These are phyloP conservation scores for Cyphellophora europaea DNA, from an alignment of 2,329 filamentous ascomycete genomes.

Conservation along the genomic window DNA sequence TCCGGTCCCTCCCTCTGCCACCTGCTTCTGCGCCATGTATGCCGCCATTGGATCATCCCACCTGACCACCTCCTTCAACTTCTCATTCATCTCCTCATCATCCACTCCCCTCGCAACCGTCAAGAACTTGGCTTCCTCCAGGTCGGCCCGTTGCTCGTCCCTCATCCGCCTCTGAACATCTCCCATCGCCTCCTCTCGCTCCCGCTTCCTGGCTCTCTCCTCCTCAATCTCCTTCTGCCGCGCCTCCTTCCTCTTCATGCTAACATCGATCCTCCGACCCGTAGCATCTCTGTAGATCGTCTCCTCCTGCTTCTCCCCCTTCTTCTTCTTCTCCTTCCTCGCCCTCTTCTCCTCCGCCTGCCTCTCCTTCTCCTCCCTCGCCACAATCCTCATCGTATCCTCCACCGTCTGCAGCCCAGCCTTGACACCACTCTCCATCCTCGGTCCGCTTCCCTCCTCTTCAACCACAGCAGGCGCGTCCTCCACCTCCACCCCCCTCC, in stretches of 20 bases:
- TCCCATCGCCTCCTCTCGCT: conserved; percentile 64
- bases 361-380: conserved; percentile 50
- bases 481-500: conserved; percentile 37
- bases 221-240: conserved; percentile 69
- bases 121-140: conserved; percentile 78
- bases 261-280: conserved; percentile 85
- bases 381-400: conserved; percentile 62
- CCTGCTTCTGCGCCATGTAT: conserved; percentile 54
- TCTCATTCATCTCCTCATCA: conserved; percentile 75
- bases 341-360: conserved; percentile 38
- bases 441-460: conserved; percentile 24
- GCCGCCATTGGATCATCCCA: conserved; percentile 93
- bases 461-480: conserved; percentile 34
- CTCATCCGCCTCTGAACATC: conserved; percentile 71
- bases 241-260: conserved; percentile 80
- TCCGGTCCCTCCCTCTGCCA: conserved; percentile 17
- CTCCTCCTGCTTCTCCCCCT: conserved; percentile 27
- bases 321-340: conserved; percentile 27
- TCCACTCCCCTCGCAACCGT: conserved; percentile 70
- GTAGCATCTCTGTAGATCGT: conserved; percentile 94
- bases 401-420: conserved; percentile 80
- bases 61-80: conserved; percentile 63
- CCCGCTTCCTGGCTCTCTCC: conserved; percentile 53
- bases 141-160: conserved; percentile 52
- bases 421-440: conserved; percentile 80